Conservation (phyloP, 169 alveolate species). For the Cryptosporidium muris region DNA sequence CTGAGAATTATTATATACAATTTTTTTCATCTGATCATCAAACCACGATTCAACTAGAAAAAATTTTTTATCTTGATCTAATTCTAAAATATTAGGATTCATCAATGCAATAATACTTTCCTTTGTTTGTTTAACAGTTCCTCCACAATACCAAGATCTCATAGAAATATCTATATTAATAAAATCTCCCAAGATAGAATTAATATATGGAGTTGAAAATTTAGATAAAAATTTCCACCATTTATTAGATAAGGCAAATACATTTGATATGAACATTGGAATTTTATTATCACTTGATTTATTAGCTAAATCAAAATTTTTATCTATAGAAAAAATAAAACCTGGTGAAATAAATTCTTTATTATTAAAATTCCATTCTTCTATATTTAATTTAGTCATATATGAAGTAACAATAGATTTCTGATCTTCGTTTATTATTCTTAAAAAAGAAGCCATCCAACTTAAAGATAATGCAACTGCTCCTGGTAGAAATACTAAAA, state of each 20-base stretch:
- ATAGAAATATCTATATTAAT: conserved; percentile 55
- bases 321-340: conserved; percentile 35
- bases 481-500: conserved; percentile 17
- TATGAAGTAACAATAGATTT: conserved; percentile 25
- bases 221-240: conserved; percentile 42
- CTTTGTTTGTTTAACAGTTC: conserved; percentile 9
- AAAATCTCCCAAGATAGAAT: conserved; percentile 10
- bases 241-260: conserved; percentile 24
- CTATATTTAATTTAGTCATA: conserved; percentile 2
- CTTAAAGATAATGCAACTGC: conserved; percentile 42
- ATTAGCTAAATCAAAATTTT: conserved; percentile 22
- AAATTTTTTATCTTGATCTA: conserved; percentile 10
- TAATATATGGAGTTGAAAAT: conserved; percentile 51
- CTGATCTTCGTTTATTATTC: conserved; percentile 34
- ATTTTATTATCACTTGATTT: conserved; percentile 16
- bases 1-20: conserved; percentile 11
- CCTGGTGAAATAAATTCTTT: conserved; percentile 35
- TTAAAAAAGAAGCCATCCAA: conserved; percentile 59
- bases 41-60: conserved; percentile 58
- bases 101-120: conserved; percentile 22
- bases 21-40: background rate
- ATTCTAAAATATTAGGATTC: conserved; percentile 17
- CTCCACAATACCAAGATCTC: conserved; percentile 63
- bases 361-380: conserved; percentile 24
- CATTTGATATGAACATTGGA: conserved; percentile 29